phyloP scores from a whole-genome alignment of 23 red algal genomes.

The Gracilaria gracilis region DNA sequence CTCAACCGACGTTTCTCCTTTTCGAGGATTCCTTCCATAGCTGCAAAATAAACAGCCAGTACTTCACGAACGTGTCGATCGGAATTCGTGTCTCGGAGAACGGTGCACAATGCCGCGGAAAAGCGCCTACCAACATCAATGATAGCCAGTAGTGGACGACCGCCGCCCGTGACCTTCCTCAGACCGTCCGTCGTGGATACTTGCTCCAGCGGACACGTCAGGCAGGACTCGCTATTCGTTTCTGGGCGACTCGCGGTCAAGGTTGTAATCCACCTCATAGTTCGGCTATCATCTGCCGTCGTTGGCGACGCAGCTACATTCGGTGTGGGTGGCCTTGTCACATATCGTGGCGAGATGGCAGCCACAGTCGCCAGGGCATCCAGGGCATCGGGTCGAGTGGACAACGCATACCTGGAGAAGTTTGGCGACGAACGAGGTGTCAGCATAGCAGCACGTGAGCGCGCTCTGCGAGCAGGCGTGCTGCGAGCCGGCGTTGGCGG shows the following conservation, averaged over 20 bases:
- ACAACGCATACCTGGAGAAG: constrained; percentile 24
- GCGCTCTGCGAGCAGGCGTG: too few relatives aligned
- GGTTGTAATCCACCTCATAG: constrained; percentile 29
- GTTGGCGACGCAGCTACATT: too few relatives aligned
- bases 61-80: constrained; percentile 46
- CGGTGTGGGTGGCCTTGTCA: not conserved
- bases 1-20: constrained; percentile 65
- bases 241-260: constrained; percentile 10
- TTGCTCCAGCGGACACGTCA: constrained; percentile 5
- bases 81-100: too few relatives aligned
- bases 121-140: constrained; percentile 23
- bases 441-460: too few relatives aligned
- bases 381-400: constrained; percentile 47
- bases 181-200: constrained; percentile 5
- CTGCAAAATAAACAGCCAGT: constrained; percentile 69
- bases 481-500: constrained; percentile 8
- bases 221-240: not conserved
- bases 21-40: constrained; percentile 64
- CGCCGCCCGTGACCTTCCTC: not conserved
- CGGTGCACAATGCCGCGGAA: constrained; percentile 6
- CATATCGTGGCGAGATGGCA: constrained; percentile 21
- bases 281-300: too few relatives aligned
- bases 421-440: not conserved
- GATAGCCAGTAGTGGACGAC: not conserved
- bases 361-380: constrained; percentile 60